phyloP scores from a whole-genome alignment of 176 grass and related monocot genomes.

The Oryza meridionalis region DNA sequence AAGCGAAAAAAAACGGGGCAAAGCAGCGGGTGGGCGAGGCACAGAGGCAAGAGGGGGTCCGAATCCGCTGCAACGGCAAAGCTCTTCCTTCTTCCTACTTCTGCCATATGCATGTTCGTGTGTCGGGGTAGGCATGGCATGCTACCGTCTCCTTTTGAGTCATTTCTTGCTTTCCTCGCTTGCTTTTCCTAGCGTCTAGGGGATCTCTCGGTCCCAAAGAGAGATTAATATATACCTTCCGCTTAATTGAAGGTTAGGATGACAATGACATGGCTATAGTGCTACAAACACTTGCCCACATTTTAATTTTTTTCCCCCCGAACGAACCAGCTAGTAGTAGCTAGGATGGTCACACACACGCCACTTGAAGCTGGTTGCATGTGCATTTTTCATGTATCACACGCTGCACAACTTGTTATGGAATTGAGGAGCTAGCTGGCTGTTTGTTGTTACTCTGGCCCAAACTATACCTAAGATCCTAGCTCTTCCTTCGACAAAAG shows the following conservation, averaged over 20 bases:
- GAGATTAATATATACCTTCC: not conserved
- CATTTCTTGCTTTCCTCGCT: not conserved
- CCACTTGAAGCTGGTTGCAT: not conserved
- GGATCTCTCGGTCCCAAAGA: no score
- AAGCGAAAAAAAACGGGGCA: not conserved
- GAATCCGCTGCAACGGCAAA: not conserved
- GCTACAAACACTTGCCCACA: no score
- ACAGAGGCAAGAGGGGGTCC: no score
- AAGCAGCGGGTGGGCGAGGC: not conserved
- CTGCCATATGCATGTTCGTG: not conserved
- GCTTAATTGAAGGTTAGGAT: not conserved
- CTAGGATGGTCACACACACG: not conserved
- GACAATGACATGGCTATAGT: not conserved
- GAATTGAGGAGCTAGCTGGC: not conserved
- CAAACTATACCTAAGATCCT: not conserved
- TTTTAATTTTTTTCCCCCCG: no score
- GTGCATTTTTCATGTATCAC: not conserved
- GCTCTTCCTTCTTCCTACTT: not conserved
- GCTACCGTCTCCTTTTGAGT: not conserved
- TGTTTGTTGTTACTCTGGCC: not conserved
- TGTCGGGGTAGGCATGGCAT: not conserved
- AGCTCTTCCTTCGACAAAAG: not conserved
- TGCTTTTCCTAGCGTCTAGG: not conserved
- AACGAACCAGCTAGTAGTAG: no score
- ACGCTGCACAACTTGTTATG: not conserved